These are phyloP conservation scores for Uronychia setigera DNA, from an alignment of 73 alveolate species.

Conservation along the genomic window DNA sequence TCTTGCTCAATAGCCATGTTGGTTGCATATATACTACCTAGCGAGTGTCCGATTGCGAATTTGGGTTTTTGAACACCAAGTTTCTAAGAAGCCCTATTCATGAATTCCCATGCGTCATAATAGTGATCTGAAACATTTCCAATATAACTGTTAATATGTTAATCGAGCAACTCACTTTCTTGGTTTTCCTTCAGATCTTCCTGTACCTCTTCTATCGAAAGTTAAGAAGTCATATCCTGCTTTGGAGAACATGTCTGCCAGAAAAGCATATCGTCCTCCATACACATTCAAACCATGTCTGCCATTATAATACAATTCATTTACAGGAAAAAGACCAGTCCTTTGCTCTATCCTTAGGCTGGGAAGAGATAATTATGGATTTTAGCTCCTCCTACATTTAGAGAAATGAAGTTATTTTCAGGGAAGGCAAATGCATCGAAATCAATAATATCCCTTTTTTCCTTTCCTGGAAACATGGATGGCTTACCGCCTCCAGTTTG, in stretches of 20 bases:
- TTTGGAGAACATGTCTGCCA: not conserved
- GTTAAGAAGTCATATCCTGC: not conserved
- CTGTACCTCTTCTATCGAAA: slow-evolving; percentile 8
- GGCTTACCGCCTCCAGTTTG: slow-evolving; percentile 18
- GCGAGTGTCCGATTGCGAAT: not conserved
- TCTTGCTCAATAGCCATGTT: not conserved
- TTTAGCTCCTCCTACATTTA: too few species aligned
- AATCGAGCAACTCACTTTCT: too few species aligned
- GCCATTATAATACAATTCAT: too few species aligned
- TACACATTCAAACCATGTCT: not conserved
- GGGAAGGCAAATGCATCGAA: too few species aligned
- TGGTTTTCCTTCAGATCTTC: slow-evolving; percentile 2
- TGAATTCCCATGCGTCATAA: not conserved
- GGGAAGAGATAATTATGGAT: too few species aligned
- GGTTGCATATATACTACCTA: not conserved
- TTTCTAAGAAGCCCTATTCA: not conserved
- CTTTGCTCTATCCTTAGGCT: too few species aligned
- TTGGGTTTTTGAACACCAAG: not conserved
- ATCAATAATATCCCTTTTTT: too few species aligned
- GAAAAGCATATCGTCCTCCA: slow-evolving; percentile 5
- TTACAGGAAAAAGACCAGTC: too few species aligned
- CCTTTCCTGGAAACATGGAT: not conserved
- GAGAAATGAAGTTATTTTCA: too few species aligned
- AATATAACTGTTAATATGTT: too few species aligned
- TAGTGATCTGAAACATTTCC: not conserved